Conservation (phyloP, 345 rosid genomes). For the Moricandia moricandioides region DNA sequence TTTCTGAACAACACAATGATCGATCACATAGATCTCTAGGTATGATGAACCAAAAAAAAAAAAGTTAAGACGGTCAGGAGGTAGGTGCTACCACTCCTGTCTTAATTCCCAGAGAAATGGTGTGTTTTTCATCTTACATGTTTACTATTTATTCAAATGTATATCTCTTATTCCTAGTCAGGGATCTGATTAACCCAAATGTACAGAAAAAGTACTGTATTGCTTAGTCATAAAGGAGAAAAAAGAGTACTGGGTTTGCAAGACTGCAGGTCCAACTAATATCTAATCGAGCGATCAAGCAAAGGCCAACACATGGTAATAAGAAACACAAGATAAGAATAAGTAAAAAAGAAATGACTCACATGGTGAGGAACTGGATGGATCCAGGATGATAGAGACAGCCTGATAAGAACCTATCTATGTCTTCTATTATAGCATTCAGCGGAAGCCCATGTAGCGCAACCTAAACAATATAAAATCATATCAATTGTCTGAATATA, state of each 20-base stretch:
- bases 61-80: background rate
- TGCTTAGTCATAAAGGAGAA: background rate
- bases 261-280: background rate
- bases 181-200: constrained; percentile 1
- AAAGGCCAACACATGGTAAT: background rate
- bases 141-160: background rate
- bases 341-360: constrained; percentile 18
- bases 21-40: background rate
- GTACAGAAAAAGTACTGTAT: background rate
- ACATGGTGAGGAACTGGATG: constrained; percentile 43
- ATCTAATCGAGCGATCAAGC: background rate
- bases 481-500: background rate
- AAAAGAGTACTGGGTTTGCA: constrained; percentile 2
- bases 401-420: constrained; percentile 72
- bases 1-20: background rate
- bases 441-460: constrained; percentile 59
- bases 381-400: constrained; percentile 58
- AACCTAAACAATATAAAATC: constrained; percentile 40
- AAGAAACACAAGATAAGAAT: background rate
- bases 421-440: constrained; percentile 49
- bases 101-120: background rate
- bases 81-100: background rate
- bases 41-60: background rate
- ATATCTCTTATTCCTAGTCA: background rate
- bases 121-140: background rate